Evolutionary conservation across 768 basidiomycete species (phyloP).

Genomic region (Kockovaella imperatae): DNA sequence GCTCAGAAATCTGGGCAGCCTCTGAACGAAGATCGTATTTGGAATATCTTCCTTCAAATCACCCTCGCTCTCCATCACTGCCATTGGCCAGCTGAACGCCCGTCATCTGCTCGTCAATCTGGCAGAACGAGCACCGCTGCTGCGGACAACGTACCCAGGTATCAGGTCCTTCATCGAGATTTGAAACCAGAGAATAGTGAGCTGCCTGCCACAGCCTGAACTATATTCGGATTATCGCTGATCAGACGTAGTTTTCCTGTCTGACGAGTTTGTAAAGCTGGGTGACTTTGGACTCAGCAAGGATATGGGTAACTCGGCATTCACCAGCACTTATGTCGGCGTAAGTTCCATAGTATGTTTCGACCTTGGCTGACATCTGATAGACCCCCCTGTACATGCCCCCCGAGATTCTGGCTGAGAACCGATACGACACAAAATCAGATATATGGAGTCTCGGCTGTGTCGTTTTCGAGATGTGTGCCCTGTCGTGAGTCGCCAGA

Average conservation of each 20-base stretch:
- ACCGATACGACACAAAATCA: conserved; percentile 92
- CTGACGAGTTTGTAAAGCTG: conserved; percentile 79
- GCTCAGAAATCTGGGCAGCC: conserved; percentile 50
- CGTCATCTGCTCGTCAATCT: conserved; percentile 18
- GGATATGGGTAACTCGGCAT: conserved; percentile 74
- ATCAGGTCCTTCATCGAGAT: conserved; percentile 77
- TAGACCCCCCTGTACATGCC: conserved; percentile 99
- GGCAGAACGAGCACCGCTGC: conserved; percentile 13
- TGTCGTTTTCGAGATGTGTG: conserved; percentile 91
- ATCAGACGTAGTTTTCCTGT: conserved; percentile 63
- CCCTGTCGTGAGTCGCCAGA: conserved; percentile 56
- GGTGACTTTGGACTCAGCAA: conserved; percentile 97
- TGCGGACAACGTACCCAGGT: conserved; percentile 15
- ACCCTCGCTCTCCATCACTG: conserved; percentile 83
- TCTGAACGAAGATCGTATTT: conserved; percentile 85
- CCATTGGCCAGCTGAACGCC: conserved; percentile 65
- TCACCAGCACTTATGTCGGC: conserved; percentile 95
- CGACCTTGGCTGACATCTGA: conserved; percentile 5
- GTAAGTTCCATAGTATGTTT: conserved; percentile 50
- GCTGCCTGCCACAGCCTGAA: conserved; percentile 2
- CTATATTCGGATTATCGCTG: conserved; percentile 1
- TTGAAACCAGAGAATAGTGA: conserved; percentile 92
- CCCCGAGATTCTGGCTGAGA: conserved; percentile 94
- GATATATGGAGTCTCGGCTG: conserved; percentile 99
- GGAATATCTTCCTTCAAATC: conserved; percentile 93